Base-by-base conservation (phyloP, 129 eudicot species). In the Artemisia tridentata region DNA sequence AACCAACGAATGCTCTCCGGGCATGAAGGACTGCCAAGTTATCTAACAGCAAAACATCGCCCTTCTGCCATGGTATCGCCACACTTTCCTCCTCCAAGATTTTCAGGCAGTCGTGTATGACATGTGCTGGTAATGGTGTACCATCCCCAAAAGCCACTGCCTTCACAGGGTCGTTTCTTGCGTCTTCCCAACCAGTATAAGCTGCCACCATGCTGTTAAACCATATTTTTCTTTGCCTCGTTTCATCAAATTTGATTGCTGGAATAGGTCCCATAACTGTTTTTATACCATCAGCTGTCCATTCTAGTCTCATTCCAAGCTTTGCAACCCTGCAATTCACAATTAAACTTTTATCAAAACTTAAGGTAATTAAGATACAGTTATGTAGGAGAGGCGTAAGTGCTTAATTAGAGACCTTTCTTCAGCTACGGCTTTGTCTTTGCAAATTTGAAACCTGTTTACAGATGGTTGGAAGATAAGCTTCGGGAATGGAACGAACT, bases 131-230 rank as follows among this genome's bases (percentile, higher is more conserved):
- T 72, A 79, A 74, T 0, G 72, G 76, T 16, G 79, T 51, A 46
- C 83, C 83, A 14, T 79, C 79, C 0, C 83, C 83, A 11, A 79
- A 79, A 29, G 79, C 74, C 45, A 69, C 79, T 0, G 74, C 72
- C 25, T 79, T 79, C 76, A 73, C 75, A 4, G 83, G 97, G 68
- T 90, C 89, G 27, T 93, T 93, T 43, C 91, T 65, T 3, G 88
- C 86, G 72, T 89, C 98, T 76, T 89, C 76, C 98, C 96, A 89
- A 23, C 96, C 96, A 0, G 96, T 89, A 34, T 93, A 93, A 59
- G 98, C 98, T 21, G 98, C 96, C 74, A 90, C 97, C 96, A 93
- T 87, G 83, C 91, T 85, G 68, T 93, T 93, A 79, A 93, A 93
- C 99, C 99, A 93, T 15, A 86, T 83, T 69, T 93, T 93, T 57